A percentile compares a stretch with the other conserved stretches of the same genome.
Evolutionary conservation across 768 basidiomycete species (phyloP).

Genomic region (Mrakia frigida): DNA sequence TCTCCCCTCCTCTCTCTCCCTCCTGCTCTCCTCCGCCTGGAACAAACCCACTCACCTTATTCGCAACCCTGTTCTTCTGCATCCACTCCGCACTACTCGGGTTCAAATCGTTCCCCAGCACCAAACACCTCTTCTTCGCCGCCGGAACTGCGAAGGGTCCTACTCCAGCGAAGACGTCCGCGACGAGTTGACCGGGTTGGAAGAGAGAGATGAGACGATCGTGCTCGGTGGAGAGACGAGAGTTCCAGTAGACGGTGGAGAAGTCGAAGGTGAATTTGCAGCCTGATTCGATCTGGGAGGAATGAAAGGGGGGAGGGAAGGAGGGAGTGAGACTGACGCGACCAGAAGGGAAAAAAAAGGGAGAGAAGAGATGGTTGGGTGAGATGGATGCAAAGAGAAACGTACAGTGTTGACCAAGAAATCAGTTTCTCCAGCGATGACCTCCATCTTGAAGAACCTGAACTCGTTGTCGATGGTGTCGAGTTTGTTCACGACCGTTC

Average conservation of each 20-base stretch:
- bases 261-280: constrained; percentile 93
- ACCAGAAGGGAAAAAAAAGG: neutral
- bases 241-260: constrained; percentile 96
- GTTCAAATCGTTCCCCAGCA: constrained; percentile 91
- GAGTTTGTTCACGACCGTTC: constrained; percentile 93
- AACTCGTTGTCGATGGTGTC: constrained; percentile 78
- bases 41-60: constrained; percentile 65
- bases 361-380: neutral
- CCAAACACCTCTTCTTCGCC: constrained; percentile 81
- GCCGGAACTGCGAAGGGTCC: constrained; percentile 94
- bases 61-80: constrained; percentile 62
- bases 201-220: constrained; percentile 73
- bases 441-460: constrained; percentile 93
- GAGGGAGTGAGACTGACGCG: neutral
- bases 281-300: constrained; percentile 67
- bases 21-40: neutral
- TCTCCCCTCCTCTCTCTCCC: neutral
- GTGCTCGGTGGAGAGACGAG: constrained; percentile 86
- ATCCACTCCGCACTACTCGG: constrained; percentile 79
- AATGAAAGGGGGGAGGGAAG: neutral
- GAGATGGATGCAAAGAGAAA: constrained; percentile 25
- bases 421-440: constrained; percentile 83
- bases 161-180: constrained; percentile 94
- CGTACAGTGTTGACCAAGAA: constrained; percentile 81
- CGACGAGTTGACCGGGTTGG: constrained; percentile 62